Percentiles rank a stretch among this genome's conserved stretches.
These are phyloP conservation scores for Neophaeococcomyces aloes DNA, from an alignment of 2,329 filamentous ascomycete species.

Conservation along the genomic window DNA sequence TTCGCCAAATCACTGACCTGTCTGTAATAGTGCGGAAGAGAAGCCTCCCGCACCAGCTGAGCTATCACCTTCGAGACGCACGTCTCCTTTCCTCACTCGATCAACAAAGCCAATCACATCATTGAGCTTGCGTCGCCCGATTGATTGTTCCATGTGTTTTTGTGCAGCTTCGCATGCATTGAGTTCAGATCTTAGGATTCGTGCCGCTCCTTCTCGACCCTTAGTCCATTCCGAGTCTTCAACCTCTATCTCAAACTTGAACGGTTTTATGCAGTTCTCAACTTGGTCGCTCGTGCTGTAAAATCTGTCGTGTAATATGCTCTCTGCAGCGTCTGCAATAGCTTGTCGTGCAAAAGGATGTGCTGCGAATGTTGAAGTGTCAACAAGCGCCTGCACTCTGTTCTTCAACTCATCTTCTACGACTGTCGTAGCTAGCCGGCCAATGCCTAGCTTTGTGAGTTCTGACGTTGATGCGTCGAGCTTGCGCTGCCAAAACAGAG, in stretches of 20 bases:
- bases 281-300: constrained; percentile 97
- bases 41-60: constrained; percentile 85
- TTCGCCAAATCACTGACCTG: constrained; percentile 48
- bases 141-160: constrained; percentile 60
- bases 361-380: constrained; percentile 70
- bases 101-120: constrained; percentile 91
- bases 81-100: constrained; percentile 73
- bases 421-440: constrained; percentile 81
- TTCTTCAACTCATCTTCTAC: constrained; percentile 79
- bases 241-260: constrained; percentile 95
- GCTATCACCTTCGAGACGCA: constrained; percentile 73
- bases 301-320: constrained; percentile 84
- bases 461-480: constrained; percentile 84
- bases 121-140: constrained; percentile 73
- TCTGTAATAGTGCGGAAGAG: constrained; percentile 70
- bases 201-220: constrained; percentile 70
- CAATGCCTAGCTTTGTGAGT: constrained; percentile 87
- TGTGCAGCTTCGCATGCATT: constrained; percentile 70
- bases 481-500: constrained; percentile 85
- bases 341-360: constrained; percentile 88
- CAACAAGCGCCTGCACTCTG: constrained; percentile 68
- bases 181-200: constrained; percentile 77
- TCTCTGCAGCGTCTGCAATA: constrained; percentile 83
- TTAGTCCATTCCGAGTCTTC: constrained; percentile 80
- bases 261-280: constrained; percentile 98